Conservation (phyloP, 176 grass and related monocot species). For the Lolium rigidum region DNA sequence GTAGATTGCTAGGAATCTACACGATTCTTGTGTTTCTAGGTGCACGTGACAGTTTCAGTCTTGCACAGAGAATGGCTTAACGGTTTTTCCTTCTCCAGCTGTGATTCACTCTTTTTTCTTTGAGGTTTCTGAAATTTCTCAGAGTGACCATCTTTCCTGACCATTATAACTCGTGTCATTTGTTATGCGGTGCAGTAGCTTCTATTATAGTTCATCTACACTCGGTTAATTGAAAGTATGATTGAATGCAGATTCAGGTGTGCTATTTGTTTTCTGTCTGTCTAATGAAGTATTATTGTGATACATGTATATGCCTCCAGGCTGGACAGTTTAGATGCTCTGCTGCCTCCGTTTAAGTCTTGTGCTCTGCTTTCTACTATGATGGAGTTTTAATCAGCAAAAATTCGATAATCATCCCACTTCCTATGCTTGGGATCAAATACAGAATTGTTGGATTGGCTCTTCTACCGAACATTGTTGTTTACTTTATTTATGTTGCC, state of each 20-base stretch:
- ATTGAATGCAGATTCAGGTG: too few species aligned
- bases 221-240: background rate
- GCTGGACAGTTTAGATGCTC: conserved; percentile 3
- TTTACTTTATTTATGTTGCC: background rate
- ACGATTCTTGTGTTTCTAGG: too few species aligned
- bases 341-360: conserved; percentile 16
- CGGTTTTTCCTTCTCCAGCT: too few species aligned
- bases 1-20: too few species aligned
- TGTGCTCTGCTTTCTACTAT: background rate
- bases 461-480: background rate
- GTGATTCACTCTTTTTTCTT: too few species aligned
- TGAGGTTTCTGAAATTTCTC: too few species aligned
- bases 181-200: conserved; percentile 30
- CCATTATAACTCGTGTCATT: too few species aligned
- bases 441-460: background rate
- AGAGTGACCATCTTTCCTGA: too few species aligned
- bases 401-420: conserved; percentile 9
- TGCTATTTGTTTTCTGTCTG: too few species aligned
- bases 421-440: background rate
- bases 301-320: background rate
- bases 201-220: conserved; percentile 8
- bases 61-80: too few species aligned
- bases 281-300: background rate
- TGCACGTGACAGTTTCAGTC: too few species aligned
- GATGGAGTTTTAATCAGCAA: background rate